Base-by-base conservation (phyloP, 352 stramenopile genomes). In the Globisporangium paddicum region DNA sequence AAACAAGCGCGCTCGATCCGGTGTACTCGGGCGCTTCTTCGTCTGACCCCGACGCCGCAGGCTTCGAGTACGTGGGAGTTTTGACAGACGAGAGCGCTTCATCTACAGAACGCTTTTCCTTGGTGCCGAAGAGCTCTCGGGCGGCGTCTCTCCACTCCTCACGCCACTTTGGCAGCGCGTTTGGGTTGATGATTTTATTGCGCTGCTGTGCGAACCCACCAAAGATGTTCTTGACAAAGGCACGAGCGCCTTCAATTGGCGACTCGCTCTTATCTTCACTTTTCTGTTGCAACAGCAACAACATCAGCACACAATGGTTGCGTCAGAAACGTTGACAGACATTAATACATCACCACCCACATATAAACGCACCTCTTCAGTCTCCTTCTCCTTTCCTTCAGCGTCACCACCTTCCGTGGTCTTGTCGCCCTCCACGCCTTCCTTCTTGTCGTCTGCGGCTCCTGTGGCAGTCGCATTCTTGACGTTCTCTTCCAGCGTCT, bases 121-220 rank as follows among this genome's bases (percentile, higher is more conserved):
- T 80, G 25, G 73, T 75, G 14, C 84, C 84, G 62, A 94, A 92
- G 18, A 94, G 74, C 61, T 93, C 81, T n/a, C 85, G 77, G 0
- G 81, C 79, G 1, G 85, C 78, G 32, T 86, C 72, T 28, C 77
- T 85, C 75, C 82, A 90, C 56, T 89, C 79, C 1, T 89, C 78
- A 19, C 77, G 79, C 69, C 76, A 69, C 45, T 82, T 72, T 11
- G 66, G 60, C 25, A 77, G 57, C 25, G 65, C 70, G 46, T 67
- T 76, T 13, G 71, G 67, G 58, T 82, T 71, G 25, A 87, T 78
- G 28, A 93, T 68, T 60, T 79, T 93, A 65, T 75, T 77, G 53
- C 73, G 80, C 58, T 84, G 71, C 14, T 72, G 64, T 13, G 63
- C 62, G 45, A 90, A 78, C 7, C 63, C 63, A 25, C 61, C 63